These are phyloP conservation scores for Auxenochlorella pyrenoidosa DNA, from an alignment of 139 green algal genomes.

Conservation along the genomic window DNA sequence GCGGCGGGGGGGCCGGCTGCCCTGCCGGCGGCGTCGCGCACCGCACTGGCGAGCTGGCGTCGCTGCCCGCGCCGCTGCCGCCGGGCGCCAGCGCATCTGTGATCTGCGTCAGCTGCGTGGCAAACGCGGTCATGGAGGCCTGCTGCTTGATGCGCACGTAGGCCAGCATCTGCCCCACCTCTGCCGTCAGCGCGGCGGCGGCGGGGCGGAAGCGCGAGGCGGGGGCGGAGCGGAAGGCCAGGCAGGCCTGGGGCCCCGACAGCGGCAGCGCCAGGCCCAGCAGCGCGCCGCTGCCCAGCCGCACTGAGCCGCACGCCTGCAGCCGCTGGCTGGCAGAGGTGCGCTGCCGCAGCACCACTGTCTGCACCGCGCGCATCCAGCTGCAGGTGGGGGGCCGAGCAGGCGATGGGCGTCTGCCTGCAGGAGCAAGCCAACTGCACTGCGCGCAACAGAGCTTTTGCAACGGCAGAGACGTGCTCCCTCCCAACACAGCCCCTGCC, in stretches of 20 bases:
- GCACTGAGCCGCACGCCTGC: not conserved
- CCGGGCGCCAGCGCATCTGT: constrained; percentile 10
- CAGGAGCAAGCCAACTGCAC: no score
- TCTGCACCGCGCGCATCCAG: constrained; percentile 50
- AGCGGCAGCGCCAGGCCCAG: not conserved
- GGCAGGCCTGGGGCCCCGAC: constrained; percentile 9
- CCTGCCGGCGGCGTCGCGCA: no score
- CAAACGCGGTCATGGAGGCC: constrained; percentile 57
- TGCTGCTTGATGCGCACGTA: constrained; percentile 53
- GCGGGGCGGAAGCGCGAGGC: constrained; percentile 7
- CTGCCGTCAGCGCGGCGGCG: constrained; percentile 25
- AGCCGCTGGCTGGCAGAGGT: constrained; percentile 8
- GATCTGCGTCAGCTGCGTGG: constrained; percentile 57
- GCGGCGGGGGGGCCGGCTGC: not conserved
- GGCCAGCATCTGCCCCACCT: constrained; percentile 64
- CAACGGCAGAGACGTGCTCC: not conserved
- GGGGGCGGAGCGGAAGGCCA: not conserved
- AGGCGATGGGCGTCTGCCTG: no score
- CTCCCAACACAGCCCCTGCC: not conserved
- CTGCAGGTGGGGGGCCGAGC: not conserved
- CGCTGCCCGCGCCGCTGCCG: not conserved
- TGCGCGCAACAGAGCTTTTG: not conserved
- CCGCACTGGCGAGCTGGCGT: not conserved
- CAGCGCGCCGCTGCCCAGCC: not conserved
- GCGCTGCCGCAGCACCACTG: constrained; percentile 49